phyloP scores from a whole-genome alignment of 1,284 basidiomycete species.

The Ganoderma resinaceum region DNA sequence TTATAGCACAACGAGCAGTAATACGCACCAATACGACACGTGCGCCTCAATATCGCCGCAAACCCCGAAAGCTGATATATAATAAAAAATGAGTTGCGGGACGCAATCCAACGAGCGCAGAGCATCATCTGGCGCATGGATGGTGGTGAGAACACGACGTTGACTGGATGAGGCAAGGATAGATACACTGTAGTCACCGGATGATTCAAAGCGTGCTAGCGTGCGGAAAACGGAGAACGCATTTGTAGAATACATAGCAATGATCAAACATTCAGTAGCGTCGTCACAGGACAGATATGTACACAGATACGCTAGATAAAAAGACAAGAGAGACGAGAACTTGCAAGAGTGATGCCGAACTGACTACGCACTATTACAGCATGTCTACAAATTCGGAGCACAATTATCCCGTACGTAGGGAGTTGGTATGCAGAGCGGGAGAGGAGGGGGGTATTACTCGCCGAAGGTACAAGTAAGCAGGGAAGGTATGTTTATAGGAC shows the following conservation, averaged over 20 bases:
- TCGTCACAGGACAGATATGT: background rate
- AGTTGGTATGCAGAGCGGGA: background rate
- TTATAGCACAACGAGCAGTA: background rate
- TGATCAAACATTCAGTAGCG: background rate
- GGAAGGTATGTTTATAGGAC: background rate
- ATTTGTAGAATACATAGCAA: background rate
- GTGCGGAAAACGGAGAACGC: background rate
- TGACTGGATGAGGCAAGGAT: background rate
- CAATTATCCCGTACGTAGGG: constrained; percentile 2
- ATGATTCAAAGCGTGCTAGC: background rate
- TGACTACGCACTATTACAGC: constrained; percentile 8
- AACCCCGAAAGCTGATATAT: constrained; percentile 1
- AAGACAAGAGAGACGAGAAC: constrained; percentile 4
- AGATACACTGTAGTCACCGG: background rate
- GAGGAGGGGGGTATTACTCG: background rate
- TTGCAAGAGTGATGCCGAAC: background rate
- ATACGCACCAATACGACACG: background rate
- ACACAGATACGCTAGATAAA: background rate
- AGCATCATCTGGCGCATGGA: background rate
- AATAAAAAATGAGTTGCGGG: background rate
- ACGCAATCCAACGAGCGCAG: background rate
- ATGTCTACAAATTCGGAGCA: constrained; percentile 13
- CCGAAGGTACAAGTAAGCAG: background rate
- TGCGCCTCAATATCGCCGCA: constrained; percentile 1
- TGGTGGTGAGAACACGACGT: background rate